phyloP scores from a whole-genome alignment of 371 early-diverging fungal genomes.

The Syncephalastrum monosporum region DNA sequence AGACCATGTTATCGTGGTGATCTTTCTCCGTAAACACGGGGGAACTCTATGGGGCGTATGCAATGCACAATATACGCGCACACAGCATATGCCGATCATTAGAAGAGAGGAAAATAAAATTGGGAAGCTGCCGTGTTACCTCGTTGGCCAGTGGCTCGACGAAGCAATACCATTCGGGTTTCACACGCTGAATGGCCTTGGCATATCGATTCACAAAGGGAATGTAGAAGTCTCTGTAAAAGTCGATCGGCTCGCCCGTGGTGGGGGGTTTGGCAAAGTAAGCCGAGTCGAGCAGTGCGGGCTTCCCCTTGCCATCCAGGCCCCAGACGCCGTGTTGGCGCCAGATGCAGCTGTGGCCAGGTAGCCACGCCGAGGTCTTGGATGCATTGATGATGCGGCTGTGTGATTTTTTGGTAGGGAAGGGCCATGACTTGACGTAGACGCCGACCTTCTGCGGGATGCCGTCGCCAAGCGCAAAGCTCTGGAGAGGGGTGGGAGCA shows the following conservation, averaged over 20 bases:
- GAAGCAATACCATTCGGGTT: slow-evolving; percentile 57
- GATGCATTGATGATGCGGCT: slow-evolving; percentile 56
- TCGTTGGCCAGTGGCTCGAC: slow-evolving; percentile 82
- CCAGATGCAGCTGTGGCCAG: slow-evolving; percentile 69
- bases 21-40: slow-evolving; percentile 59
- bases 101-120: background rate
- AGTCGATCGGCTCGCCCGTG: slow-evolving; percentile 55
- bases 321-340: slow-evolving; percentile 79
- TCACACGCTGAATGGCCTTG: slow-evolving; percentile 57
- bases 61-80: background rate
- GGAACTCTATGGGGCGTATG: slow-evolving; percentile 38
- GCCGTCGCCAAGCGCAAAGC: slow-evolving; percentile 69
- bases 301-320: slow-evolving; percentile 47
- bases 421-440: slow-evolving; percentile 74
- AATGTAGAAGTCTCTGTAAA: slow-evolving; percentile 65
- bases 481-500: slow-evolving; percentile 69
- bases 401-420: slow-evolving; percentile 62
- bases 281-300: slow-evolving; percentile 50
- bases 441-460: slow-evolving; percentile 65
- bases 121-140: slow-evolving; percentile 13
- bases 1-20: slow-evolving; percentile 62
- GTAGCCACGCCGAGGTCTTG: slow-evolving; percentile 59
- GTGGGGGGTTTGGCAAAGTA: slow-evolving; percentile 71
- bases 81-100: background rate
- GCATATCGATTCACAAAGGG: slow-evolving; percentile 68